phyloP scores from a whole-genome alignment of 306 rosid genomes.

The Castanea crenata region DNA sequence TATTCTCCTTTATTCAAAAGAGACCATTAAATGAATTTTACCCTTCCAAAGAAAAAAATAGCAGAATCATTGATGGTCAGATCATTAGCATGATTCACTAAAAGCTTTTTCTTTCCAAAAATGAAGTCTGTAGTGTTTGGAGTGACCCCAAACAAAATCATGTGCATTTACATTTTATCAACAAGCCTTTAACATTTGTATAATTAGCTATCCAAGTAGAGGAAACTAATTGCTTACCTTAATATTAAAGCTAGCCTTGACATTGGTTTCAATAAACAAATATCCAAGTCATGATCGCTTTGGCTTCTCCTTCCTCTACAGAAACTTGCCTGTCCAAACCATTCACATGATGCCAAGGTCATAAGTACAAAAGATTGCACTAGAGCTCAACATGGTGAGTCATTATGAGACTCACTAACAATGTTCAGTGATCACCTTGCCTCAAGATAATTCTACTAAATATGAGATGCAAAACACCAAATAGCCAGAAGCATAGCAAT shows the following conservation, averaged over 20 bases:
- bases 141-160: not conserved
- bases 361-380: slow-evolving; percentile 19
- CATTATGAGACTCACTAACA: slow-evolving; percentile 21
- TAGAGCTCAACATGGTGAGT: slow-evolving; percentile 5
- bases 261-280: slow-evolving; percentile 93
- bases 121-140: not conserved
- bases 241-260: slow-evolving; percentile 86
- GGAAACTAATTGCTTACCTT: slow-evolving; percentile 41
- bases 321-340: slow-evolving; percentile 71
- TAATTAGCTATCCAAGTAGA: not conserved
- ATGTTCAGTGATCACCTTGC: slow-evolving; percentile 29
- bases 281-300: slow-evolving; percentile 64
- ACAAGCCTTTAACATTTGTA: not conserved
- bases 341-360: slow-evolving; percentile 1
- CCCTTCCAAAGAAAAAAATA: not conserved
- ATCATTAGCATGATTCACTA: not conserved
- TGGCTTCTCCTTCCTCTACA: slow-evolving; percentile 86
- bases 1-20: not conserved
- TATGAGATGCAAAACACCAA: slow-evolving; percentile 73
- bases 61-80: not conserved
- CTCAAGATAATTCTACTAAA: slow-evolving; percentile 75
- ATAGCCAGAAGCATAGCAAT: slow-evolving; percentile 77
- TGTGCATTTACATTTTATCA: not conserved
- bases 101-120: not conserved
- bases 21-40: not conserved